Base-by-base conservation (phyloP, 2,329 filamentous ascomycete species). In the Sphaerostilbella broomeana region DNA sequence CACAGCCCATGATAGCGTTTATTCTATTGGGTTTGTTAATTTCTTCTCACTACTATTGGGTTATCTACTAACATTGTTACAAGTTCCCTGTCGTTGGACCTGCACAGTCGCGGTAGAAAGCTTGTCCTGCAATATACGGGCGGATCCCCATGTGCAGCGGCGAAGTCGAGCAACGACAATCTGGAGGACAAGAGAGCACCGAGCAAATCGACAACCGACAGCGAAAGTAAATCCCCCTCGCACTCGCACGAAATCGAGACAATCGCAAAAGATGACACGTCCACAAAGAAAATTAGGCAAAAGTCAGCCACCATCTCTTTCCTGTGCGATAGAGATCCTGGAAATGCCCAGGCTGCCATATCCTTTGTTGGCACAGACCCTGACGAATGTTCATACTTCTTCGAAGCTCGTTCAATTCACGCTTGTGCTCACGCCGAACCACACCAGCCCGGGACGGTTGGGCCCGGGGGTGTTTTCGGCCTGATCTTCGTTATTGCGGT, bases 331-430 rank as follows among this genome's bases (percentile, higher is more conserved):
- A 79, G 78, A 46, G 88, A 95, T 52, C 79, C 86, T 2, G 69
- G 81, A 2, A 73, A 72, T 20, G 75, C 77, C 4, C 72, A 76
- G 27, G 81, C 88, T 4, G 74, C 76, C 4, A 71, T 92, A 25
- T 87, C 86, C 15, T 98, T 95, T 59, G 82, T 97, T 43, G 86
- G 85, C 43, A 68, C 69, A 29, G 83, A 89, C 45, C 82, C 86
- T 27, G 89, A 97, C 57, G 83, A 94, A 44, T 98, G 92, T 70
- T 79, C 86, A 20, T 98, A 97, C 64, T 85, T 94, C 63, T 98
- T 98, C 67, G 89, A 97, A 61, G 82, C 89, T 35, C 84, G 90
- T 48, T 92, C 86, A 17, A 73, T 77, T 31, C 84, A 87, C 50
- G 90, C 89, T 9, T 98, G 92, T 53, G 70, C 74, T 10, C 70